Base-by-base conservation (phyloP, 148 eudicot genomes). In the Silene latifolia region DNA sequence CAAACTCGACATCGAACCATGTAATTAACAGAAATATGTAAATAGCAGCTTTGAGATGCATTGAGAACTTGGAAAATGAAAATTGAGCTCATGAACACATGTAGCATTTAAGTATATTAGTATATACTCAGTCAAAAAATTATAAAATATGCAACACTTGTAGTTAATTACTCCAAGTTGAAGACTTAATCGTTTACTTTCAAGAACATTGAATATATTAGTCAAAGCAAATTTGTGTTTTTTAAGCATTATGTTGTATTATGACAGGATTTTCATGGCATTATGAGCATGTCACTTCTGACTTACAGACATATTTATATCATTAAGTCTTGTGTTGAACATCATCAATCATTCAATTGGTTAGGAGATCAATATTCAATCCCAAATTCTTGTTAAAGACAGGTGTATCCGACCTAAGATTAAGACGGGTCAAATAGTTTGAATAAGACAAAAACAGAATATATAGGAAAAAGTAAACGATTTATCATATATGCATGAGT, bases 21-120 rank as follows among this genome's bases (percentile, higher is more conserved):
- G 25, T 18, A 18, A 67, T 67, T 8, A 67, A 67, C 53, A 67
- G 8, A 27, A 67, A 5, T 35, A 27, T 67, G 70, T 2, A 67
- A 42, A 67, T 35, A 67, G 70, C 25, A 42, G 51, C 48, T 8
- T 42, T 67, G 19, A n/a, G 70, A 67, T 67, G 24, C 51, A 67
- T 42, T 15, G 18, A 51, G 5, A 51, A 51, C 14, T 15, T 51
- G 56, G 9, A 6, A 12, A 51, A 51, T 51, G 18, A 51, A 51
- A 11, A 4, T 51, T 51, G 17, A 51, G 56, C 56, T 12, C 17
- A 51, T 11, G 18, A 51, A 9, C 56, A 51, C 17, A 51, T 13
- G n/a, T 51, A 51, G 18, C 17, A 14, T 13, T 51, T 15, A 51
- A 51, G 17, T 27, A n/a, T n/a, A n/a, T n/a, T n/a, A n/a, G n/a